Base-by-base conservation (phyloP, 2,329 filamentous ascomycete genomes). In the Botrytis medusae region DNA sequence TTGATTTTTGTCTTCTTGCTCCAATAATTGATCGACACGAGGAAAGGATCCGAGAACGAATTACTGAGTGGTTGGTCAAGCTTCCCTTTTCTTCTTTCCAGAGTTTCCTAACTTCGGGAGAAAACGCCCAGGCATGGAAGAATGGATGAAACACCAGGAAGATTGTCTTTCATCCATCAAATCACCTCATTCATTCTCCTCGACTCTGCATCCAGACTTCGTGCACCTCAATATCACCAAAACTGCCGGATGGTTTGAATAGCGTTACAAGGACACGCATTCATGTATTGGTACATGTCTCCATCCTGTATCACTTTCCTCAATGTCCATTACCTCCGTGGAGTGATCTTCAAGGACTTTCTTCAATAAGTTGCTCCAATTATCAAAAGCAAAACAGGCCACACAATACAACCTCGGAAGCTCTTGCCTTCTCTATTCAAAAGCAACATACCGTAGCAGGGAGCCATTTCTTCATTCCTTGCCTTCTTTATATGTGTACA, bases 121-220 rank as follows among this genome's bases (percentile, higher is more conserved):
- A 12, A 40, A 18, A 54, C 29, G 18, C 64, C 44, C 25, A 12
- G 14, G 29, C 37, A 62, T 29, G 44, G 34, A 48, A 46, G 42
- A 25, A 48, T 65, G 63, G 22, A 65, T 65, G 63, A 12, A 48
- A 64, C 62, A 34, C 14, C 40, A 64, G 40, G 61, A 63, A 63
- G 25, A 64, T 34, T 48, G 20, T 48, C 62, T 65, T 65, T 65
- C 63, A 51, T 37, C 44, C 63, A 51, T 40, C 63, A 51, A 51
- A 51, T 67, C 44, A 67, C 8, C 44, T 37, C n/a, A 25, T 63
- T 29, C 61, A 44, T 29, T 37, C 25, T 29, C 5, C 16, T 42
- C 25, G n/a, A 1, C 14, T 44, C 61, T 44, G 37, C 37, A 29
- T 67, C 48, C 22, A 48, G 42, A 48, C 46, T 7, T 29, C 18